Evolutionary conservation across 805 yeast species (phyloP), one percentile per base, ranked within the genome.

Genomic region (Sugiyamaella smithiae): DNA sequence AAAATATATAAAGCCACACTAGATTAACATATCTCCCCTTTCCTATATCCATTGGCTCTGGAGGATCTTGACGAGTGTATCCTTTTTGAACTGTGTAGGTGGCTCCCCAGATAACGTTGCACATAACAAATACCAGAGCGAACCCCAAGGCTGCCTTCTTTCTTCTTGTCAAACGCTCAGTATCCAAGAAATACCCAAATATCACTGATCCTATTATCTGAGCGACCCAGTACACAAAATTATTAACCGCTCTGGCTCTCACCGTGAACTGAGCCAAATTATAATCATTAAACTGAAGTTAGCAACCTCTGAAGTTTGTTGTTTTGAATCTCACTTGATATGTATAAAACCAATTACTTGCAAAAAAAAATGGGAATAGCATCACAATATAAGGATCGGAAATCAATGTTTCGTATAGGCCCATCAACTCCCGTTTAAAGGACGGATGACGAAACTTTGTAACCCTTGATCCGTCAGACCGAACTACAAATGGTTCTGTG

Each of bases 281-380:
- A 63, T 16, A 35, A 12, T 14, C 38, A 19, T 35, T 35, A 19
- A 35, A 35, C 33, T 29, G 33, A 4, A 4, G 33, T 29, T 29
- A 29, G 33, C 33, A 29, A n/a, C n/a, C n/a, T n/a, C n/a, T n/a
- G n/a, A n/a, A n/a, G n/a, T n/a, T n/a, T n/a, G n/a, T n/a, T n/a
- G n/a, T n/a, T n/a, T n/a, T n/a, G n/a, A n/a, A n/a, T n/a, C n/a
- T n/a, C n/a, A n/a, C n/a, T 26, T 26, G 29, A 60, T 78, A 78
- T 28, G 82, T 75, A 67, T 77, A 76, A 63, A 76, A 78, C 75
- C 79, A 76, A 67, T 78, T 78, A 25, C 81, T 74, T 12, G 79
- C 72, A 53, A 75, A 74, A 57, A 77, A 77, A 74, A 76, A 72
- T 43, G 83, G 83, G 69, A 77, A 72, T 59, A 77, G 56, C 51